These are phyloP conservation scores for Terana coerulea DNA, from an alignment of 768 basidiomycete species.

Conservation along the genomic window DNA sequence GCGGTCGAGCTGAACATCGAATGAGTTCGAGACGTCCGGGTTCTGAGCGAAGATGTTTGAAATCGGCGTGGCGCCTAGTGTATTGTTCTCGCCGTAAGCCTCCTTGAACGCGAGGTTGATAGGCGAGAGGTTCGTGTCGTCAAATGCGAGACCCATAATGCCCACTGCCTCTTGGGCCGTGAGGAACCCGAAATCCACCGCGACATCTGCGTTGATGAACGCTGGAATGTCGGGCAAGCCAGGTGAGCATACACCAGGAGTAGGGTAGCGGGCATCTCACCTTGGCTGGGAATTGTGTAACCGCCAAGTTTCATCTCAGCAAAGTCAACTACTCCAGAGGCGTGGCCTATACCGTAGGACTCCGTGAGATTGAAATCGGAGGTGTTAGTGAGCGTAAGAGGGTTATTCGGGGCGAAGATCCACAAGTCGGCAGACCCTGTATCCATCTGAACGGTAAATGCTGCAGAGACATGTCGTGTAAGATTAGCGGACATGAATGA, in stretches of 20 bases:
- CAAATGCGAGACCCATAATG: constrained; percentile 74
- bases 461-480: constrained; percentile 17
- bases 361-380: constrained; percentile 28
- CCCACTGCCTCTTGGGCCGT: constrained; percentile 32
- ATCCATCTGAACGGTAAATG: constrained; percentile 28
- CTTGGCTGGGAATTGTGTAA: constrained; percentile 52
- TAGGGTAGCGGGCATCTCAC: constrained; percentile 34
- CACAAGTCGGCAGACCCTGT: constrained; percentile 33
- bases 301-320: constrained; percentile 32
- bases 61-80: constrained; percentile 21
- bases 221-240: constrained; percentile 39
- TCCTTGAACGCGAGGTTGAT: constrained; percentile 8
- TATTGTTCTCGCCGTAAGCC: constrained; percentile 13
- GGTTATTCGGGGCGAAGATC: constrained; percentile 16
- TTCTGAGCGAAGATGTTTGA: constrained; percentile 21
- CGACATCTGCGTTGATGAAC: constrained; percentile 35
- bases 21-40: constrained; percentile 17
- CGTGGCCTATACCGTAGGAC: constrained; percentile 36
- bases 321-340: constrained; percentile 33
- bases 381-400: constrained; percentile 22
- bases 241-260: background rate
- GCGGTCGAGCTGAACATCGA: constrained; percentile 26
- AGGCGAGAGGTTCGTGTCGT: constrained; percentile 49
- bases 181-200: constrained; percentile 4
- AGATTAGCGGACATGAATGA: background rate